Percentiles rank a stretch among this genome's conserved stretches.
These are phyloP conservation scores for Syncephalastrum racemosum DNA, from an alignment of 371 early-diverging fungal genomes.

Conservation along the genomic window DNA sequence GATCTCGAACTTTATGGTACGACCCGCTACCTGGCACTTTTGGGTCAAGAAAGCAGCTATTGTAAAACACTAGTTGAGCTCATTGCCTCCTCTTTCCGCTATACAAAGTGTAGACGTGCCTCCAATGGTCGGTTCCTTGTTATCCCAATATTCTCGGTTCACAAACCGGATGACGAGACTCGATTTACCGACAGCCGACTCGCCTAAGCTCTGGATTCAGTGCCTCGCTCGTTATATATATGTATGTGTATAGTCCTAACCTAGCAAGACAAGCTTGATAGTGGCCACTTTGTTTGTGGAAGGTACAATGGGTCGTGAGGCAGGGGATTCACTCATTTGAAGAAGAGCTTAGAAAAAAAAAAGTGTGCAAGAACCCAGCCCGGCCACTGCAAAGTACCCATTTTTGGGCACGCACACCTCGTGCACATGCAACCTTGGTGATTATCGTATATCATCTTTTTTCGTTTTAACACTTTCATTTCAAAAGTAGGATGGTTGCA, in stretches of 20 bases:
- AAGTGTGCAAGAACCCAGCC: too few species aligned
- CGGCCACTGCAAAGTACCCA: too few species aligned
- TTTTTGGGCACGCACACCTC: too few species aligned
- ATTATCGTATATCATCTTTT: too few species aligned
- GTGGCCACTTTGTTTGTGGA: constrained; percentile 12
- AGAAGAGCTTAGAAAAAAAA: too few species aligned
- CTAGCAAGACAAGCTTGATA: constrained; percentile 26
- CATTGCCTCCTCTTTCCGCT: background rate
- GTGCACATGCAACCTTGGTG: too few species aligned
- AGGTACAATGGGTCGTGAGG: constrained; percentile 12
- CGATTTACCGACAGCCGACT: constrained; percentile 87
- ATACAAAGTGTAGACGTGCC: constrained; percentile 40
- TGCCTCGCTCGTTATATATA: background rate
- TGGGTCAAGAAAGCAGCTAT: constrained; percentile 83
- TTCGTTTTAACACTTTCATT: too few species aligned
- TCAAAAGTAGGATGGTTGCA: too few species aligned
- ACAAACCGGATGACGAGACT: constrained; percentile 86
- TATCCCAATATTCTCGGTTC: constrained; percentile 92
- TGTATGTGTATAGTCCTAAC: constrained; percentile 9
- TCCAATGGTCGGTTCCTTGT: constrained; percentile 97
- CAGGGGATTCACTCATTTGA: constrained; percentile 6
- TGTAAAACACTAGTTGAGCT: background rate
- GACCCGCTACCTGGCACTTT: constrained; percentile 65
- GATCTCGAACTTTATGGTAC: constrained; percentile 80
- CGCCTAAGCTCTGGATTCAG: constrained; percentile 50